Evolutionary conservation across 768 basidiomycete genomes (phyloP).

Genomic region (Sarcodon sp.): DNA sequence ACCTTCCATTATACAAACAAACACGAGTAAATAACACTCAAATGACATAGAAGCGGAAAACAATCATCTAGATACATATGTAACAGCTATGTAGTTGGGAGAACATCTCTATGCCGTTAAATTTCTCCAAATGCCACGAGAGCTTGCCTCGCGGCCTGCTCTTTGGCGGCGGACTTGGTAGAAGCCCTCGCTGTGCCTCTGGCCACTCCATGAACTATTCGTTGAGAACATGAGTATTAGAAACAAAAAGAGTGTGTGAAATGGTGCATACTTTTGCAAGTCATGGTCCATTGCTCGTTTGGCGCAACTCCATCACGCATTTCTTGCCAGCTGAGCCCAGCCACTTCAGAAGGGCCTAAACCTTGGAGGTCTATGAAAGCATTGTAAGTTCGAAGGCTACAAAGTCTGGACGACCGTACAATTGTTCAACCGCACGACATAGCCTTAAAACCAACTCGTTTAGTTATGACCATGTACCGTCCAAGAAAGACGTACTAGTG

Average conservation of each 20-base stretch:
- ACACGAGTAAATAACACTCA: neutral
- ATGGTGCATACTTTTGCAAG: conserved; percentile 38
- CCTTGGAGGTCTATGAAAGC: conserved; percentile 22
- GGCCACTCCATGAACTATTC: conserved; percentile 30
- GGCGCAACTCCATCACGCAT: conserved; percentile 26
- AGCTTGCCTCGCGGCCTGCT: conserved; percentile 18
- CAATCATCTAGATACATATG: conserved; percentile 21
- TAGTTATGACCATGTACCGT: too few species aligned
- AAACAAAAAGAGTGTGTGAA: neutral
- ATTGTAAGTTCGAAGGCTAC: neutral
- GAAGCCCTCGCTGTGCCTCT: conserved; percentile 33
- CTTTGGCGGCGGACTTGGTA: conserved; percentile 25
- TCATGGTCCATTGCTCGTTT: conserved; percentile 33
- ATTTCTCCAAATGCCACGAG: conserved; percentile 9
- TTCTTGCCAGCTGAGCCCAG: conserved; percentile 29
- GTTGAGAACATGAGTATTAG: neutral
- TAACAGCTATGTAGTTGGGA: conserved; percentile 34
- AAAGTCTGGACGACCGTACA: conserved; percentile 16
- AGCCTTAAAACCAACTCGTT: conserved; percentile 10
- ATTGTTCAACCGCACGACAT: conserved; percentile 29
- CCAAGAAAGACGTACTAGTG: too few species aligned
- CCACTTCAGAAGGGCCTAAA: conserved; percentile 8
- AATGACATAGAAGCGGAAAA: neutral
- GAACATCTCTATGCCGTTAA: conserved; percentile 10
- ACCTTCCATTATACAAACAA: neutral